phyloP scores from a whole-genome alignment of 2,329 filamentous ascomycete genomes.

The Camillea tinctor region DNA sequence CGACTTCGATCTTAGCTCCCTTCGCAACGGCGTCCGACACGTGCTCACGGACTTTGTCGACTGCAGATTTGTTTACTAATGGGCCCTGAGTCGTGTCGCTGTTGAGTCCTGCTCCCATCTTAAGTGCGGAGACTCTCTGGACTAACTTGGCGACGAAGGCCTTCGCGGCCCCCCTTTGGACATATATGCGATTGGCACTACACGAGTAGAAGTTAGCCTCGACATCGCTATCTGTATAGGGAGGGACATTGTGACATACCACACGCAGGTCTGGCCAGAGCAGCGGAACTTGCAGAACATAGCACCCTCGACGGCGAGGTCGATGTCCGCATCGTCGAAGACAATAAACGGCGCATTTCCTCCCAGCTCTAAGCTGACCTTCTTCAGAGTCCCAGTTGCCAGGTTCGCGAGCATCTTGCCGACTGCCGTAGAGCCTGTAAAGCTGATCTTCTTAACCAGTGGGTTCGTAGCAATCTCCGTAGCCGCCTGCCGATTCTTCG shows the following conservation, averaged over 20 bases:
- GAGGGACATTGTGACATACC: constrained; percentile 17
- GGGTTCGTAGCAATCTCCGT: constrained; percentile 60
- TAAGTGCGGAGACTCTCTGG: constrained; percentile 67
- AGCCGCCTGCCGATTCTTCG: background rate
- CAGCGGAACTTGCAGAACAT: constrained; percentile 69
- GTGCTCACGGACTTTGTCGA: constrained; percentile 72
- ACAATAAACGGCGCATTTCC: constrained; percentile 77
- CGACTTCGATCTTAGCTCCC: constrained; percentile 68
- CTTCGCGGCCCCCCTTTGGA: constrained; percentile 56
- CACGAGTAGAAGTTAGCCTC: too few relatives aligned
- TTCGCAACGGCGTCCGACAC: constrained; percentile 73
- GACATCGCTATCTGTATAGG: too few relatives aligned
- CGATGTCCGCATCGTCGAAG: constrained; percentile 71
- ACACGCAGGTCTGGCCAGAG: constrained; percentile 73
- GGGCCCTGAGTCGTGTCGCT: constrained; percentile 70
- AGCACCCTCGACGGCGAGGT: constrained; percentile 58
- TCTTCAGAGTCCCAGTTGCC: constrained; percentile 64
- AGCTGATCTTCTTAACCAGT: constrained; percentile 68
- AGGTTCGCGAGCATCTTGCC: constrained; percentile 65
- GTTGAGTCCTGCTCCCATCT: constrained; percentile 57
- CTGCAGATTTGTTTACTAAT: constrained; percentile 66
- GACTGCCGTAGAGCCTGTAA: constrained; percentile 60
- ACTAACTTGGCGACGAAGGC: constrained; percentile 64
- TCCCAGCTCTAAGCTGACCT: constrained; percentile 66
- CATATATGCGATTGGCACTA: constrained; percentile 56